Percentiles rank a stretch among this genome's conserved stretches.
Evolutionary conservation across 176 grass and related monocot species (phyloP).

Genomic region (Tillandsia fasciculata): DNA sequence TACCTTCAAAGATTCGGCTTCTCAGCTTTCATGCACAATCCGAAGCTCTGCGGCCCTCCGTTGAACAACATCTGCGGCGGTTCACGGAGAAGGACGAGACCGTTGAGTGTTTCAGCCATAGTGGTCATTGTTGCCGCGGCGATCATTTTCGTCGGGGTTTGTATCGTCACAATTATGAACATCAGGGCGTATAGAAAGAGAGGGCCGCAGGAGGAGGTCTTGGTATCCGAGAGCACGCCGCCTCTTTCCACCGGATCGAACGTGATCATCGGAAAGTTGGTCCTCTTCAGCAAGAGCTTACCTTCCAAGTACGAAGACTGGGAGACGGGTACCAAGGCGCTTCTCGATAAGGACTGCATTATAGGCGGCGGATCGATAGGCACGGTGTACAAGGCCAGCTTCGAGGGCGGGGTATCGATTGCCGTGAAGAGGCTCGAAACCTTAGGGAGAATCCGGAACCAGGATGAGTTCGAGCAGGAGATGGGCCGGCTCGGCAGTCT

Average conservation of each 20-base stretch:
- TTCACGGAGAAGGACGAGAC: constrained; percentile 12
- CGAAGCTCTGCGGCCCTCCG: constrained; percentile 58
- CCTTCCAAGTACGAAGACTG: constrained; percentile 95
- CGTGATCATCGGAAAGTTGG: constrained; percentile 78
- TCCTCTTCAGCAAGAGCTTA: constrained; percentile 95
- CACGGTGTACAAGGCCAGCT: constrained; percentile 80
- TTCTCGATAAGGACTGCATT: constrained; percentile 87
- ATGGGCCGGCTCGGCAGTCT: constrained; percentile 66
- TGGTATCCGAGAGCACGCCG: constrained; percentile 67
- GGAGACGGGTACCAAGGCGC: constrained; percentile 79
- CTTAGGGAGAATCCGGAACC: constrained; percentile 54
- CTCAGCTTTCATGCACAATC: constrained; percentile 48
- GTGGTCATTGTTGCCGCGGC: constrained; percentile 76
- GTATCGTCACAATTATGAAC: constrained; percentile 74
- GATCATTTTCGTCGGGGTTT: constrained; percentile 73
- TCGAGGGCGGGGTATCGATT: constrained; percentile 71
- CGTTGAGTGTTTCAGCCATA: constrained; percentile 47
- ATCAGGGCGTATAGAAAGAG: constrained; percentile 43
- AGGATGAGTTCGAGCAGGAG: constrained; percentile 97
- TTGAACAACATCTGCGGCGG: constrained; percentile 39
- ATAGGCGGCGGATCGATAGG: constrained; percentile 84
- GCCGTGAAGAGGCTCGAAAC: constrained; percentile 94
- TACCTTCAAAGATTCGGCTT: constrained; percentile 45
- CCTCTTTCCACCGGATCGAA: constrained; percentile 30
- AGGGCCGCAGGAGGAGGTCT: constrained; percentile 52